Conservation (phyloP, 2,329 filamentous ascomycete species). For the Zymoseptoria tritici region DNA sequence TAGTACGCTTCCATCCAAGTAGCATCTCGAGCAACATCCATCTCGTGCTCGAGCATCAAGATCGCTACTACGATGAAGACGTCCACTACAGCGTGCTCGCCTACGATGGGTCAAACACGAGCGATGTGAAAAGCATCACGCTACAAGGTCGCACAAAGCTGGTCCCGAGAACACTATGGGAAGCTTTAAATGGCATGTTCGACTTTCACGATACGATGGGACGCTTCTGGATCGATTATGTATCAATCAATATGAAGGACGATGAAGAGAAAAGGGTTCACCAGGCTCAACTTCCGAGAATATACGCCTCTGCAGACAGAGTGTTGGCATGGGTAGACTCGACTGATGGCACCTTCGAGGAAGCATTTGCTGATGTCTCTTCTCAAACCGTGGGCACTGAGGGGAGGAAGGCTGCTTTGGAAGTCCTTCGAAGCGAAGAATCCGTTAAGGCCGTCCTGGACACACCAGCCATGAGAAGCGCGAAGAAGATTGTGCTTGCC, state of each 20-base stretch:
- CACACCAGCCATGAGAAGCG: neutral
- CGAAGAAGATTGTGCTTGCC: neutral
- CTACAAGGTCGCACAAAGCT: conserved; percentile 11
- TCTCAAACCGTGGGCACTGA: neutral
- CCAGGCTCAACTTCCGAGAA: neutral
- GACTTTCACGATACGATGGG: neutral
- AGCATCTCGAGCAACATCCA: conserved; percentile 5
- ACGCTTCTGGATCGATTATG: neutral
- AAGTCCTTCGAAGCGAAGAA: neutral
- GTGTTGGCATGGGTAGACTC: neutral
- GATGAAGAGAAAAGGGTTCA: neutral
- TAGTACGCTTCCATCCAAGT: conserved; percentile 7
- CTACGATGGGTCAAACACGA: neutral
- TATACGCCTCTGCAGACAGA: neutral
- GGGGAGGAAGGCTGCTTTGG: neutral
- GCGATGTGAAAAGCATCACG: conserved; percentile 5
- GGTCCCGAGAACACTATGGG: conserved; percentile 4
- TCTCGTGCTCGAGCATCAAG: conserved; percentile 8
- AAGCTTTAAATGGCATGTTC: conserved; percentile 2
- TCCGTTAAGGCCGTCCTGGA: neutral
- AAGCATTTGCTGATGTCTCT: neutral
- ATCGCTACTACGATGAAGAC: conserved; percentile 1
- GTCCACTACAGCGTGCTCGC: conserved; percentile 5
- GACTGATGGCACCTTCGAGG: neutral
- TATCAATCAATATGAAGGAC: neutral